Percentiles rank a stretch among this genome's conserved stretches.
These are phyloP conservation scores for Aspergillus indologenus DNA, from an alignment of 495 filamentous ascomycete genomes.

Conservation along the genomic window DNA sequence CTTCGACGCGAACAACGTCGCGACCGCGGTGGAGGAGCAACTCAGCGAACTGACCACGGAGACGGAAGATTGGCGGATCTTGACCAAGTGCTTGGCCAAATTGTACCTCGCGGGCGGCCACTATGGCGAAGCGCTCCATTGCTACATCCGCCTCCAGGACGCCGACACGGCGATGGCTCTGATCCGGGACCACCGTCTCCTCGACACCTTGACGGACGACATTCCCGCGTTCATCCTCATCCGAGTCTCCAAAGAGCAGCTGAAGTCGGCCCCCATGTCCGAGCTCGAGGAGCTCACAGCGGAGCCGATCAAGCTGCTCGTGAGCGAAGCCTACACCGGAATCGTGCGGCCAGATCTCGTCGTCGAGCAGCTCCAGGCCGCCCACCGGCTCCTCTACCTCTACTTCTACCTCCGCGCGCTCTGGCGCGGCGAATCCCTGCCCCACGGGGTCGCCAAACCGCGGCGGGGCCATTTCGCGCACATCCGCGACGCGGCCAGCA, in stretches of 20 bases:
- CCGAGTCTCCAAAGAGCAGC: conserved; percentile 70
- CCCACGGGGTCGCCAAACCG: conserved; percentile 36
- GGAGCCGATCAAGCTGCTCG: conserved; percentile 81
- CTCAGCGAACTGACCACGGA: conserved; percentile 66
- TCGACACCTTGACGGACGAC: conserved; percentile 82
- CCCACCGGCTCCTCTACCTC: conserved; percentile 62
- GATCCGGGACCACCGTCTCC: conserved; percentile 77
- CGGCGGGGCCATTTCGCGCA: conserved; percentile 38
- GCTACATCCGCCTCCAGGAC: conserved; percentile 87
- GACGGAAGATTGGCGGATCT: conserved; percentile 77
- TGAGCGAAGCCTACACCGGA: conserved; percentile 85
- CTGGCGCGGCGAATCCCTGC: conserved; percentile 68
- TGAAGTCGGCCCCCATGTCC: conserved; percentile 58
- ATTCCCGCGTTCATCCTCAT: conserved; percentile 85
- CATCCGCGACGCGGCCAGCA: conserved; percentile 41
- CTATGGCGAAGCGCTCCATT: conserved; percentile 76
- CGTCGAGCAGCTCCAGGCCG: conserved; percentile 64
- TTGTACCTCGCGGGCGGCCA: conserved; percentile 77
- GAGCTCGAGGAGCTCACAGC: conserved; percentile 75
- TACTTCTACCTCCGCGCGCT: conserved; percentile 88
- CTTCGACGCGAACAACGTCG: conserved; percentile 70
- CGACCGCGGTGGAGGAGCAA: conserved; percentile 68
- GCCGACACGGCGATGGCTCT: conserved; percentile 83
- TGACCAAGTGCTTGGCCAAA: conserved; percentile 78
- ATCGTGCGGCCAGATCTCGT: conserved; percentile 76